Percentiles rank a stretch among this genome's conserved stretches.
phyloP scores from a whole-genome alignment of 179 eudicot genomes.

The Drosera spatulata region DNA sequence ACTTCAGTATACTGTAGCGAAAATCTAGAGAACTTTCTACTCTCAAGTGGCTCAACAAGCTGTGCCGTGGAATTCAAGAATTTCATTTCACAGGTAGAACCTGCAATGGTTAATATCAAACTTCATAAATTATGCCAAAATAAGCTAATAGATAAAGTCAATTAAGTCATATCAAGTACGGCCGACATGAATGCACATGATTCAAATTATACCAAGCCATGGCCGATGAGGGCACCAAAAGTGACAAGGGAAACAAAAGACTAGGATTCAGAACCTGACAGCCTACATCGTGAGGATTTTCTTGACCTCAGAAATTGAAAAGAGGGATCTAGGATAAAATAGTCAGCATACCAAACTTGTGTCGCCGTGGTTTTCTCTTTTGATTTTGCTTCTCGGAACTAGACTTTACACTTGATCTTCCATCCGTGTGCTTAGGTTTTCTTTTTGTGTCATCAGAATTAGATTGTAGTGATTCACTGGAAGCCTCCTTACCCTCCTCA shows the following conservation, averaged over 20 bases:
- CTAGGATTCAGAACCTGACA: too few species aligned
- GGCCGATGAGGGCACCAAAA: too few species aligned
- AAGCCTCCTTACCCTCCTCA: constrained; percentile 32
- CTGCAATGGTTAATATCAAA: constrained; percentile 26
- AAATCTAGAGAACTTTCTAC: constrained; percentile 69
- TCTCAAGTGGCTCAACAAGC: constrained; percentile 79
- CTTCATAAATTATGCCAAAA: background rate
- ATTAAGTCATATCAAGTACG: too few species aligned
- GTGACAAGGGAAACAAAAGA: too few species aligned
- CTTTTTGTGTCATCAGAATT: constrained; percentile 19
- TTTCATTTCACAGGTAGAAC: constrained; percentile 73
- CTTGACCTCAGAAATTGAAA: too few species aligned
- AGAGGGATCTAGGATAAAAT: too few species aligned
- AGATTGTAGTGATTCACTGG: constrained; percentile 17
- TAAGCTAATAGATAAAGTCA: too few species aligned
- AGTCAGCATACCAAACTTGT: constrained; percentile 15
- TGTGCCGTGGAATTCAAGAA: constrained; percentile 54
- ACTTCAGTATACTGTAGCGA: constrained; percentile 53
- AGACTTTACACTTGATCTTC: constrained; percentile 29
- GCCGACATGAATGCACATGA: too few species aligned
- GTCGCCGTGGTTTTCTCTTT: constrained; percentile 56
- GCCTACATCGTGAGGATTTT: too few species aligned
- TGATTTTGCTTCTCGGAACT: constrained; percentile 31
- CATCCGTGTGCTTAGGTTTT: constrained; percentile 26
- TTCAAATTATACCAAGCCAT: too few species aligned